Base-by-base conservation (phyloP, 1,284 basidiomycete species). In the Malassezia equina region DNA sequence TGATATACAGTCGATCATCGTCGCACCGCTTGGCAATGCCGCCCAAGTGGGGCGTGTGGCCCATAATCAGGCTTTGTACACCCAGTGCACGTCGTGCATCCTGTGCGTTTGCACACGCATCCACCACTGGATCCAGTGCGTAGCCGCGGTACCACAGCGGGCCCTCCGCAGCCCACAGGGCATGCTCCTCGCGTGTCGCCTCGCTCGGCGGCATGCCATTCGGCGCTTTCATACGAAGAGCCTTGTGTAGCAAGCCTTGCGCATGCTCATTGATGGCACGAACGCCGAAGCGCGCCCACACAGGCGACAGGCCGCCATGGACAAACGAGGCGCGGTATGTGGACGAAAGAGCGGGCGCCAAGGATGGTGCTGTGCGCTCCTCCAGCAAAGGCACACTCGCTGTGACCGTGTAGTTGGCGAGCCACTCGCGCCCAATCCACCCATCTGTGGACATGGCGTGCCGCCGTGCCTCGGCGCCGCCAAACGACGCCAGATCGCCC, bases 381-480 rank as follows among this genome's bases (percentile, higher is more conserved):
- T 21, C 64, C 4, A 73, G 39, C 0, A 74, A 47, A 0, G 57
- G 32, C 9, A 74, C 40, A 0, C 46, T 49, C 15, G 64, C 51
- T 0, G 67, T 69, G 17, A 73, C 52, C 34, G 62, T 65, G 58
- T 65, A 74, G 40, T 57, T 15, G 1, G 51, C 7, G 13, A 70
- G 39, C 71, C 71, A 74, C 13, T 65, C 62, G 24, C 51, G 32
- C 0, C 71, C 71, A 11, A 74, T 60, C 71, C 71, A 74, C 12
- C 71, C 71, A 3, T 85, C 6, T 69, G 75, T 11, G 70, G 66
- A 60, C 51, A 75, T 66, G 23, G 65, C 69, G 0, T 48, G 12
- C 1, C 67, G 24, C 6, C 72, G 58, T 17, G 42, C 60, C 2
- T 54, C 31, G 0, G 43, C 19, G 0, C 70, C 71, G 11, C 75